Evolutionary conservation across 768 basidiomycete genomes (phyloP).

Genomic region (Psilocybe cyanescens): DNA sequence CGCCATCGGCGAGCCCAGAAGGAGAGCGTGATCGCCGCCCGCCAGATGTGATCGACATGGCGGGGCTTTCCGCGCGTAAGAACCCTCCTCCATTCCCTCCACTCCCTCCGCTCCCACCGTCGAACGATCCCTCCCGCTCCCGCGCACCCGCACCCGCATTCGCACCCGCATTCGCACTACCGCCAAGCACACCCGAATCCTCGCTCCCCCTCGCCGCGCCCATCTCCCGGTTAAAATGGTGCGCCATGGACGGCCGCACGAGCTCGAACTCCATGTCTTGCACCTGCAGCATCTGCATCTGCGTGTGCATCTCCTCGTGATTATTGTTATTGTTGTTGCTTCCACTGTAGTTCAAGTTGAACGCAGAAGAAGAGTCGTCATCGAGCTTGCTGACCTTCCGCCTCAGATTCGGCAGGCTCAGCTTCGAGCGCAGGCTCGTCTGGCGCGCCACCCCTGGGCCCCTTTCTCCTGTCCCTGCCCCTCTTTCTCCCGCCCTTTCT

Average conservation of each 20-base stretch:
- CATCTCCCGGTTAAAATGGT: conserved; percentile 25
- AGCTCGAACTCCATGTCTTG: conserved; percentile 85
- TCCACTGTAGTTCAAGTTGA: not conserved
- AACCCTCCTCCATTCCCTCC: conserved; percentile 10
- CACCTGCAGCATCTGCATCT: conserved; percentile 67
- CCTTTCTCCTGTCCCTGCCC: not conserved
- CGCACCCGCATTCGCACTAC: not conserved
- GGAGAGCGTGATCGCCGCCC: not conserved
- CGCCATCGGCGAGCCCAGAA: not conserved
- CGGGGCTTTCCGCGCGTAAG: conserved; percentile 46
- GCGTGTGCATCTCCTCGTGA: conserved; percentile 4
- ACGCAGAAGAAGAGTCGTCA: conserved; percentile 15
- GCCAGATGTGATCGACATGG: conserved; percentile 42
- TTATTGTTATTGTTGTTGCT: not conserved
- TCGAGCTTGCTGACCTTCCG: conserved; percentile 46
- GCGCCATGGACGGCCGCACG: conserved; percentile 58
- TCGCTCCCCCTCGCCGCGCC: conserved; percentile 51
- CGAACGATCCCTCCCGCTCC: no score
- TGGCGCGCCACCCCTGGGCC: conserved; percentile 29
- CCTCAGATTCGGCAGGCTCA: conserved; percentile 71
- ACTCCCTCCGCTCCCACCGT: not conserved
- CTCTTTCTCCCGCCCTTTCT: not conserved
- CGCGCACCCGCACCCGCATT: no score
- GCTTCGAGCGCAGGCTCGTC: conserved; percentile 57
- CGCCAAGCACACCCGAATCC: conserved; percentile 47